Evolutionary conservation across 805 yeast genomes (phyloP).

Genomic region (Kodamaea nitidulidarum): DNA sequence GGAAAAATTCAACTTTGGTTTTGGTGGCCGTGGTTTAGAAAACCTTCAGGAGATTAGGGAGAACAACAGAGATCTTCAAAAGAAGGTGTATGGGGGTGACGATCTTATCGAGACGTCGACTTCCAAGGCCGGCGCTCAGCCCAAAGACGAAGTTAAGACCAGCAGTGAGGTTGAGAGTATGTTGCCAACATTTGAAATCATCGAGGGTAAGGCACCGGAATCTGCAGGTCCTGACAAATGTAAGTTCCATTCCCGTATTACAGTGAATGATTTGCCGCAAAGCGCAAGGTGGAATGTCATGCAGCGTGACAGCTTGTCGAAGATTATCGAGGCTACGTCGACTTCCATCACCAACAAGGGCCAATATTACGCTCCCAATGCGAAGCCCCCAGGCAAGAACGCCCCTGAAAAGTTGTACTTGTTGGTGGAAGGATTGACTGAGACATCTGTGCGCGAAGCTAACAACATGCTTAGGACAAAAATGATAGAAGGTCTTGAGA

Average conservation of each 20-base stretch:
- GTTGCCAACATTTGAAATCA: slow-evolving; percentile 44
- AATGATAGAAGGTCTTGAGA: slow-evolving; percentile 54
- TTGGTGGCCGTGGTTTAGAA: slow-evolving; percentile 90
- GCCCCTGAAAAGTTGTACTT: slow-evolving; percentile 75
- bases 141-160: neutral
- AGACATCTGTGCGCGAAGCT: slow-evolving; percentile 54
- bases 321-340: slow-evolving; percentile 65
- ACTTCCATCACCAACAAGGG: slow-evolving; percentile 84
- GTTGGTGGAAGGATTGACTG: slow-evolving; percentile 70
- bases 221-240: slow-evolving; percentile 53
- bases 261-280: slow-evolving; percentile 83
- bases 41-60: slow-evolving; percentile 64
- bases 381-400: slow-evolving; percentile 43
- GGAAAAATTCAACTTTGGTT: slow-evolving; percentile 65
- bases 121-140: neutral
- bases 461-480: slow-evolving; percentile 51
- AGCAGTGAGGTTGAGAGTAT: slow-evolving; percentile 12
- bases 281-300: slow-evolving; percentile 74
- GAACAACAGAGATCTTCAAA: slow-evolving; percentile 46
- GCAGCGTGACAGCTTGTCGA: slow-evolving; percentile 57
- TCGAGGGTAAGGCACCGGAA: slow-evolving; percentile 51
- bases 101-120: slow-evolving; percentile 7
- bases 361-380: slow-evolving; percentile 48
- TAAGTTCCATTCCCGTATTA: slow-evolving; percentile 61
- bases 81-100: slow-evolving; percentile 43